These are phyloP conservation scores for Debaryomyces nepalensis DNA, from an alignment of 1,139 yeast genomes.

Conservation along the genomic window DNA sequence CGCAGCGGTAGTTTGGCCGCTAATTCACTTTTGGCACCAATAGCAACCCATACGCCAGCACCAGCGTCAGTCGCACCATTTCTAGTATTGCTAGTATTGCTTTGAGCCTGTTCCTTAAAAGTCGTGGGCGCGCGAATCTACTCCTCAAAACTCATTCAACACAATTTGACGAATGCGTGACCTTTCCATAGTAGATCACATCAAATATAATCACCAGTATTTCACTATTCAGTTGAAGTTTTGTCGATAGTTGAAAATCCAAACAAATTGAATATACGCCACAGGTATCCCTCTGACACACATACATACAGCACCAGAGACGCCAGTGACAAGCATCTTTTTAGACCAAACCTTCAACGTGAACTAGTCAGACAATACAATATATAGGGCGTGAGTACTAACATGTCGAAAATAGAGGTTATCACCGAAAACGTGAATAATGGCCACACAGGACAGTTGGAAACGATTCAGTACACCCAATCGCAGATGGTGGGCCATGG, in stretches of 20 bases:
- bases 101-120: background rate
- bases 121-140: conserved; percentile 6
- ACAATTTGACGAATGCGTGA: conserved; percentile 12
- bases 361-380: conserved; percentile 3
- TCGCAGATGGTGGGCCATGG: conserved; percentile 95
- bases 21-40: background rate
- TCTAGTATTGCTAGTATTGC: background rate
- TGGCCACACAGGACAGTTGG: conserved; percentile 70
- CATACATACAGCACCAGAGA: background rate
- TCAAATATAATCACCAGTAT: conserved; percentile 9
- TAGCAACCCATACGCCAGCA: background rate
- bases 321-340: background rate
- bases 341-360: conserved; percentile 4
- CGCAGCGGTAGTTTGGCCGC: background rate
- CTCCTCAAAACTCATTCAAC: conserved; percentile 10
- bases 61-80: background rate
- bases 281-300: background rate
- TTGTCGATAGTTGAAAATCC: conserved; percentile 2
- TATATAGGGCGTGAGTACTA: conserved; percentile 29
- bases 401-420: conserved; percentile 58
- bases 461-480: conserved; percentile 68
- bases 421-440: conserved; percentile 74
- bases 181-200: conserved; percentile 11
- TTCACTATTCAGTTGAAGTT: conserved; percentile 7
- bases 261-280: background rate